These are phyloP conservation scores for Pneumocystis wakefieldiae DNA, from an alignment of 1,139 yeast species.

Conservation along the genomic window DNA sequence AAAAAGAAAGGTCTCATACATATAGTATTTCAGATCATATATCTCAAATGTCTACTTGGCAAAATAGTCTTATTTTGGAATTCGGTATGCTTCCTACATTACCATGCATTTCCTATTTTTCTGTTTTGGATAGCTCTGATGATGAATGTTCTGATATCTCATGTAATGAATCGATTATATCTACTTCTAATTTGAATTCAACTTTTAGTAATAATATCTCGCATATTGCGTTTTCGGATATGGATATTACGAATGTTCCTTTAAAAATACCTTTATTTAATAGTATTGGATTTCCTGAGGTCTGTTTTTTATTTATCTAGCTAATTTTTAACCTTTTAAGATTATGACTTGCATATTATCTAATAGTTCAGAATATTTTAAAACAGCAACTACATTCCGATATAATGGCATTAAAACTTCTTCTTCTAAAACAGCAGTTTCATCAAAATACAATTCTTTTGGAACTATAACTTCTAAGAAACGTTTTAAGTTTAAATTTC, in stretches of 20 bases:
- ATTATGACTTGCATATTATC: background rate
- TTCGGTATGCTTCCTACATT: background rate
- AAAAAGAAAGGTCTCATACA: background rate
- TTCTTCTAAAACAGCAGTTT: background rate
- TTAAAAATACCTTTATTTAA: background rate
- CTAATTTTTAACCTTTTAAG: background rate
- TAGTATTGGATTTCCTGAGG: background rate
- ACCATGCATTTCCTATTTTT: background rate
- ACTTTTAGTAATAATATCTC: background rate
- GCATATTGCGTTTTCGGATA: background rate
- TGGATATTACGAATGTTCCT: background rate
- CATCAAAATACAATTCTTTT: background rate
- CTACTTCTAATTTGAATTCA: background rate
- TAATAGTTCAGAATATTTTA: background rate
- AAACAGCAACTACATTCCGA: background rate
- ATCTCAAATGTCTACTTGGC: background rate
- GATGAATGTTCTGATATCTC: background rate
- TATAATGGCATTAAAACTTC: background rate
- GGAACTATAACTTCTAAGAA: background rate
- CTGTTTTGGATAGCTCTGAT: background rate
- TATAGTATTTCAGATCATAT: background rate
- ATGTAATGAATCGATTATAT: background rate
- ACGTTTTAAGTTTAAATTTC: background rate
- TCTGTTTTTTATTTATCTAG: background rate
- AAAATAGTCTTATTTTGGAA: background rate